Evolutionary conservation across 345 rosid genomes (phyloP).

Genomic region (Citrus hindsii): DNA sequence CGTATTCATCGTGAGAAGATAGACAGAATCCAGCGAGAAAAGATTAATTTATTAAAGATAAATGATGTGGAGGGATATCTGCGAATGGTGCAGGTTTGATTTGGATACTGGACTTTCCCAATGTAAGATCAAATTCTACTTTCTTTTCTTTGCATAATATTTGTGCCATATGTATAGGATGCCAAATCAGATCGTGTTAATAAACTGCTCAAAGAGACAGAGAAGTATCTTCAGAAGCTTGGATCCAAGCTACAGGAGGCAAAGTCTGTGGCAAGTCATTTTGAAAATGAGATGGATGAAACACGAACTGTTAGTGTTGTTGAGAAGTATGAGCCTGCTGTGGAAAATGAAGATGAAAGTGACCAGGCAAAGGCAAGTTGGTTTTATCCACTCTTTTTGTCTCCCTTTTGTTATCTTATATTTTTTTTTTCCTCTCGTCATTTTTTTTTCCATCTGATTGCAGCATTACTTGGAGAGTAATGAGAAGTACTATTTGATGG

Average conservation of each 20-base stretch:
- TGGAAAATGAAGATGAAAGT: conserved; percentile 83
- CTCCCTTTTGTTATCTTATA: background rate
- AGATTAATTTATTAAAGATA: conserved; percentile 84
- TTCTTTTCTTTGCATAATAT: conserved; percentile 15
- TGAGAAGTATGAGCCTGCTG: conserved; percentile 55
- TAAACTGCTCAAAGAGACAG: conserved; percentile 86
- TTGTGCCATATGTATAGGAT: conserved; percentile 41
- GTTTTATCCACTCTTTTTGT: conserved; percentile 3
- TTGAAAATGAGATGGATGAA: conserved; percentile 69
- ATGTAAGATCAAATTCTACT: background rate
- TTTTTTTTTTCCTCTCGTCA: background rate
- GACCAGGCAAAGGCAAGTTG: conserved; percentile 84
- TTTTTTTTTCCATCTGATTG: conserved; percentile 19
- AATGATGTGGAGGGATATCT: conserved; percentile 97
- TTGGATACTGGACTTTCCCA: conserved; percentile 17
- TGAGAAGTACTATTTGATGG: conserved; percentile 94
- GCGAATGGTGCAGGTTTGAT: conserved; percentile 88
- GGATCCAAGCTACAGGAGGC: conserved; percentile 83
- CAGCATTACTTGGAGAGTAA: conserved; percentile 97
- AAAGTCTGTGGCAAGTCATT: conserved; percentile 47
- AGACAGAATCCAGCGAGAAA: conserved; percentile 94
- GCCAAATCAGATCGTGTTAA: conserved; percentile 92
- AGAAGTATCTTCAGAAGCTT: conserved; percentile 86
- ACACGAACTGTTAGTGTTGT: conserved; percentile 27
- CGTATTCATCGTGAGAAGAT: conserved; percentile 88